These are phyloP conservation scores for Heliosperma pusillum DNA, from an alignment of 148 eudicot species.

Conservation along the genomic window DNA sequence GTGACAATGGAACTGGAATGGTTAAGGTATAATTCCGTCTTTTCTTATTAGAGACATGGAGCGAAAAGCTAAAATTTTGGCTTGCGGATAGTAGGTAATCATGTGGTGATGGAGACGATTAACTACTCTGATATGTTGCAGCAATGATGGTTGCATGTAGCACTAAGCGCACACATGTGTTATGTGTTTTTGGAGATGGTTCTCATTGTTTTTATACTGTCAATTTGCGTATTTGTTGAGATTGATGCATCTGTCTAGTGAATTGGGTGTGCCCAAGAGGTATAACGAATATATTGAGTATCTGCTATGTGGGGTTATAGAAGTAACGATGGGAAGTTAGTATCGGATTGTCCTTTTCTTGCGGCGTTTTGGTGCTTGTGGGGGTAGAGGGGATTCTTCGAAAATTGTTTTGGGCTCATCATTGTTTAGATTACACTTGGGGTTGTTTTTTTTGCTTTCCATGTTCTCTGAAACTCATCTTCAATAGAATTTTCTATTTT, in stretches of 20 bases:
- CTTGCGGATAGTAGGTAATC: not conserved
- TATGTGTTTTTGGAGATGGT: no score
- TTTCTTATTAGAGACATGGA: not conserved
- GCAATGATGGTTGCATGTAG: not conserved
- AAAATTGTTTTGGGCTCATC: not conserved
- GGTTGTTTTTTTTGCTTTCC: not conserved
- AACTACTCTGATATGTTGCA: no score
- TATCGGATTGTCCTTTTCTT: not conserved
- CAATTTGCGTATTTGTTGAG: no score
- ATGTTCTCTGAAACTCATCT: not conserved
- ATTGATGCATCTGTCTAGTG: no score
- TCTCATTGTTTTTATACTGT: no score
- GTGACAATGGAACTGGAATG: conserved; percentile 67
- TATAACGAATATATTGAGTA: not conserved
- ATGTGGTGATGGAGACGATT: not conserved
- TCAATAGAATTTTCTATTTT: no score
- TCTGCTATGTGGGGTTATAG: not conserved
- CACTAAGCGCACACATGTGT: no score
- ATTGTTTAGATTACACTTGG: not conserved
- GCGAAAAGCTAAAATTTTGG: not conserved
- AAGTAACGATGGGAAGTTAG: not conserved
- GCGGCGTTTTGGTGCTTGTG: not conserved
- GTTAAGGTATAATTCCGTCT: conserved; percentile 35
- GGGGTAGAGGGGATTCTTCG: not conserved
- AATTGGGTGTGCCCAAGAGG: no score